Evolutionary conservation across 495 filamentous ascomycete species (phyloP).

Genomic region (Cercophora scortea): DNA sequence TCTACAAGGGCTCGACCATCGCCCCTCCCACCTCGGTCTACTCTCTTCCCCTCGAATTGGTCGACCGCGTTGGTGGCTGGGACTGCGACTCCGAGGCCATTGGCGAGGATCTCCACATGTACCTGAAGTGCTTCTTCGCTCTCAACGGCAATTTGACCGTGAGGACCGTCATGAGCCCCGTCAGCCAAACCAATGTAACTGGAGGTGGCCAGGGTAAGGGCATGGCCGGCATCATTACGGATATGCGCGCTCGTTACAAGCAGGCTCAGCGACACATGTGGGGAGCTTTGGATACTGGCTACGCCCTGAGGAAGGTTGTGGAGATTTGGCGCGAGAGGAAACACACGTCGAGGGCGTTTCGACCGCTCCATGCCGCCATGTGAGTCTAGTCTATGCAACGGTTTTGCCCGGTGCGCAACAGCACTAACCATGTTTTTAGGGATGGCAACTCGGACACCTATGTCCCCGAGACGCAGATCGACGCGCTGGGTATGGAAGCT

Average conservation of each 20-base stretch:
- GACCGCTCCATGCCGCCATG: constrained; percentile 42
- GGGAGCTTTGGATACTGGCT: constrained; percentile 61
- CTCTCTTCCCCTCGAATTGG: constrained; percentile 53
- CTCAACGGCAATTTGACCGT: constrained; percentile 53
- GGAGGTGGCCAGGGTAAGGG: constrained; percentile 42
- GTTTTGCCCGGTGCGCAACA: not conserved
- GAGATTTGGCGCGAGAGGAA: constrained; percentile 43
- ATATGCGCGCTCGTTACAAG: constrained; percentile 52
- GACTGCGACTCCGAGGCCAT: constrained; percentile 59
- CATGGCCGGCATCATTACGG: constrained; percentile 40
- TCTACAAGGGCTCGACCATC: constrained; percentile 50
- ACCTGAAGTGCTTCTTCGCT: constrained; percentile 66
- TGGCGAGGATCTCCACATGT: constrained; percentile 69
- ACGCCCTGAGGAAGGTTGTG: constrained; percentile 41
- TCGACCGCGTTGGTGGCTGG: constrained; percentile 58
- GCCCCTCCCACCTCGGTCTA: constrained; percentile 65
- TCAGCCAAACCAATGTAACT: constrained; percentile 61
- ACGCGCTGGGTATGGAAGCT: constrained; percentile 28
- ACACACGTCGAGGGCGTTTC: constrained; percentile 39
- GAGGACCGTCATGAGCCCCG: constrained; percentile 49
- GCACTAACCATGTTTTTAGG: constrained; percentile 6
- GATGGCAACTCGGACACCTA: constrained; percentile 38
- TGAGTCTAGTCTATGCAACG: constrained; percentile 13
- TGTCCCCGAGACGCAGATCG: constrained; percentile 35
- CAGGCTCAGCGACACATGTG: constrained; percentile 67